Base-by-base conservation (phyloP, 23 red algal genomes). In the Gracilaria domingensis region DNA sequence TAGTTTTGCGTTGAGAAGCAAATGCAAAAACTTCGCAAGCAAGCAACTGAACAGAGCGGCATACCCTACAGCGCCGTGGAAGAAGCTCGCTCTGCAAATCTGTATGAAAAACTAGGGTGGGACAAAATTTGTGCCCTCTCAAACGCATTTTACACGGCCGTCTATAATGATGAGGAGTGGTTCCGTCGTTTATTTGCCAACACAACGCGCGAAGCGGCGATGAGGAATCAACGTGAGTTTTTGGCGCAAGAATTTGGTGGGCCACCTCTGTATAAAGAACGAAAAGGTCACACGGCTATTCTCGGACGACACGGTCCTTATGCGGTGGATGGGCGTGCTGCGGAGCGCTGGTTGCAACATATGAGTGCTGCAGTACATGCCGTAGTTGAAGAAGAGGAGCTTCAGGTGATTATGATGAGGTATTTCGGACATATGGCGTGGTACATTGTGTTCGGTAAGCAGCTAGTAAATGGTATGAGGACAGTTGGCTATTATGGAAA, bases 401-500 rank as follows among this genome's bases (percentile, higher is more conserved):
- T 69, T 75, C 25, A 40, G 23, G 62, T 37, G 64, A 32, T 87
- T 67, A 61, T 94, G 54, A 44, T 67, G 49, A 60, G 44, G 4
- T 94, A 88, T 42, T 94, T 94, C 35, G 45, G 83, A 36, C 84
- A 87, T 64, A 94, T 88, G 75, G 92, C 92, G 4, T 94, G 92
- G 81, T 94, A 81, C 45, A 88, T 94, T 49, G 92, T 94, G n/a
- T 83, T 66, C 51, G 92, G 92, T 12, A 66, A 55, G 73, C 72
- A 83, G 76, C 66, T 94, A 18, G 92, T 94, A 16, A 94, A 94
- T 57, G 71, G 71, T 8, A 72, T 66, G 56, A 65, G 92, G 8
- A 88, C 84, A 20, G 92, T 94, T 48, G 92, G 92, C 20, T 94
- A 94, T 58, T 88, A 88, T 72, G 92, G 83, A 40, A 94, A 87